A percentile compares a stretch with the other conserved stretches of the same genome.
Evolutionary conservation across 768 basidiomycete species (phyloP).

Genomic region (Candolleomyces eurysporus): DNA sequence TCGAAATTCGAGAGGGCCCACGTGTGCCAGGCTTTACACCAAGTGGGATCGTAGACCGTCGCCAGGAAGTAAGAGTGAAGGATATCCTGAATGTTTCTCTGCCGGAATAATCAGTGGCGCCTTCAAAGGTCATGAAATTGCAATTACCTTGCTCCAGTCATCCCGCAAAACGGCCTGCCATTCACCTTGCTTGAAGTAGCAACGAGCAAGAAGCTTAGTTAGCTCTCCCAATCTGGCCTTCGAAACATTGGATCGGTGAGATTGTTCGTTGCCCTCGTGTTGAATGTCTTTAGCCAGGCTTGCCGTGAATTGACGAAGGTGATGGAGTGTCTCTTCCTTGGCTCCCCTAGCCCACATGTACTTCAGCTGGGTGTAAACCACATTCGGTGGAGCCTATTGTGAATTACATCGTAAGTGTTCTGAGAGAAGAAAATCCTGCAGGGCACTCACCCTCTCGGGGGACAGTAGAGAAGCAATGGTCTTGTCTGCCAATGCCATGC

Average conservation of each 20-base stretch:
- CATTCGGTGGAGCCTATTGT: conserved; percentile 82
- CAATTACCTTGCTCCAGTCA: conserved; percentile 76
- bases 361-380: conserved; percentile 94
- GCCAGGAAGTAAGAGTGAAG: conserved; percentile 82
- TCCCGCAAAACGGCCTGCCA: conserved; percentile 86
- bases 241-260: conserved; percentile 49
- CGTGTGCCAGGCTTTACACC: conserved; percentile 99
- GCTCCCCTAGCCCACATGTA: conserved; percentile 91
- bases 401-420: conserved; percentile 48
- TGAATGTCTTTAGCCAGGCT: conserved; percentile 75
- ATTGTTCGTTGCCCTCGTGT: conserved; percentile 49
- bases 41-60: conserved; percentile 88
- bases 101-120: background rate
- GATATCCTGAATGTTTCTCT: conserved; percentile 82
- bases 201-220: conserved; percentile 87
- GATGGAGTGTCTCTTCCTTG: conserved; percentile 73
- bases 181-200: conserved; percentile 94
- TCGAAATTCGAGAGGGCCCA: conserved; percentile 98
- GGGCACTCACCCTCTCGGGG: conserved; percentile 55
- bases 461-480: conserved; percentile 90
- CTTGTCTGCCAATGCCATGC: conserved; percentile 95
- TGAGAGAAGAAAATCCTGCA: background rate
- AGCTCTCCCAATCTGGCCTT: conserved; percentile 64
- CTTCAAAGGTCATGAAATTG: background rate
- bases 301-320: conserved; percentile 80